phyloP scores from a whole-genome alignment of 768 basidiomycete genomes.

The Symmetrospora coprosmae region DNA sequence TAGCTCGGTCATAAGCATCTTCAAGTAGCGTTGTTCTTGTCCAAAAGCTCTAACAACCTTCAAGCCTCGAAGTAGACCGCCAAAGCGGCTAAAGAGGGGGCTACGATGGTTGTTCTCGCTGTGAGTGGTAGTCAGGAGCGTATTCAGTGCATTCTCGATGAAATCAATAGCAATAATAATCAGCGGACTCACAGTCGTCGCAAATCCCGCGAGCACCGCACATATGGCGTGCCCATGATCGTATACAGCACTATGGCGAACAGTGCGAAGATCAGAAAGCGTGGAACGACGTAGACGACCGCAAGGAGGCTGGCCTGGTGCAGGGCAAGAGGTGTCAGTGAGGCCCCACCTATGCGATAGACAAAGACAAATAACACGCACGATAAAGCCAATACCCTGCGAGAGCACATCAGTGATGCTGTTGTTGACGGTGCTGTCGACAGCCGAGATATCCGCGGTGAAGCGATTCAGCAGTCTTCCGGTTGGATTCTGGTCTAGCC shows the following conservation, averaged over 20 bases:
- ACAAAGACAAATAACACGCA: not conserved
- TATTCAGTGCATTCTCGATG: not conserved
- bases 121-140: not conserved
- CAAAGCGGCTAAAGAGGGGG: conserved; percentile 59
- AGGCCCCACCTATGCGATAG: too few relatives aligned
- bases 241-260: conserved; percentile 58
- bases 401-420: conserved; percentile 1
- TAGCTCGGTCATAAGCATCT: conserved; percentile 50
- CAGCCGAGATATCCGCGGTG: conserved; percentile 7
- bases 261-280: conserved; percentile 42
- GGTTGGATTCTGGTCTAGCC: conserved; percentile 20
- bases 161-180: too few relatives aligned
- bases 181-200: conserved; percentile 34
- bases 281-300: conserved; percentile 8
- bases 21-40: conserved; percentile 54
- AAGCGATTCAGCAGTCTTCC: conserved; percentile 21
- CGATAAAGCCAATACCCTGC: conserved; percentile 8
- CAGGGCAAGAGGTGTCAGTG: not conserved
- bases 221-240: conserved; percentile 51
- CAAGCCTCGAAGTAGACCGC: conserved; percentile 55
- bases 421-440: conserved; percentile 16
- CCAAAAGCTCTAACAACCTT: conserved; percentile 53
- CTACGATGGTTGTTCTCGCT: conserved; percentile 45
- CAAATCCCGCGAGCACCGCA: conserved; percentile 53
- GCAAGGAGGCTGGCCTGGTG: conserved; percentile 2